Conservation (phyloP, 805 yeast genomes). For the Candida easanensis region DNA sequence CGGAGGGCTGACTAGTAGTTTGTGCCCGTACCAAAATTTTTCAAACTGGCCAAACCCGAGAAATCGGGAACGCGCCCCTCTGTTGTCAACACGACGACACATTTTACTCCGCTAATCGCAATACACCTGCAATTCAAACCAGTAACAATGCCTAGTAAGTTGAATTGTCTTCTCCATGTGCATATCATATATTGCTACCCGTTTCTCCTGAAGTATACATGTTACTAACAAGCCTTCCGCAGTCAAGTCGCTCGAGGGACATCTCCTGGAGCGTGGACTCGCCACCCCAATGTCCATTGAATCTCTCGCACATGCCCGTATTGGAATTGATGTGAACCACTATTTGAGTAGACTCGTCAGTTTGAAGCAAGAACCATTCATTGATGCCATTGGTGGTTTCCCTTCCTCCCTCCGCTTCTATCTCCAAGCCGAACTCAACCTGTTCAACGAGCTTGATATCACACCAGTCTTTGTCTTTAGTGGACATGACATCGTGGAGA, state of each 20-base stretch:
- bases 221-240: conserved; percentile 9
- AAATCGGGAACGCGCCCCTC: no score
- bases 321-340: conserved; percentile 85
- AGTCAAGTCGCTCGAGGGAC: conserved; percentile 63
- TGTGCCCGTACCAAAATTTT: no score
- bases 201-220: not conserved
- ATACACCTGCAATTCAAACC: no score
- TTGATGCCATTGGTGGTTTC: conserved; percentile 79
- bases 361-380: conserved; percentile 61
- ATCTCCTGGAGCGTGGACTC: conserved; percentile 63
- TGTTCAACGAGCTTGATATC: conserved; percentile 57
- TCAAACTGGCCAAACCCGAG: no score
- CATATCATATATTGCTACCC: not conserved
- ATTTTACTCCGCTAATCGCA: no score
- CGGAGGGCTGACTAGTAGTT: no score
- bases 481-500: conserved; percentile 50
- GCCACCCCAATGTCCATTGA: conserved; percentile 62
- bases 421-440: conserved; percentile 59
- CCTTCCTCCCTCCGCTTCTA: conserved; percentile 59
- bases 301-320: conserved; percentile 57
- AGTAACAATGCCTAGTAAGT: no score
- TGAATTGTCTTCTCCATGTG: not conserved
- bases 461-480: conserved; percentile 80
- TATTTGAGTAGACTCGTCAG: conserved; percentile 63
- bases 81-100: no score